Conservation (phyloP, 371 early-diverging fungal species). For the Haplosporangium sp. region DNA sequence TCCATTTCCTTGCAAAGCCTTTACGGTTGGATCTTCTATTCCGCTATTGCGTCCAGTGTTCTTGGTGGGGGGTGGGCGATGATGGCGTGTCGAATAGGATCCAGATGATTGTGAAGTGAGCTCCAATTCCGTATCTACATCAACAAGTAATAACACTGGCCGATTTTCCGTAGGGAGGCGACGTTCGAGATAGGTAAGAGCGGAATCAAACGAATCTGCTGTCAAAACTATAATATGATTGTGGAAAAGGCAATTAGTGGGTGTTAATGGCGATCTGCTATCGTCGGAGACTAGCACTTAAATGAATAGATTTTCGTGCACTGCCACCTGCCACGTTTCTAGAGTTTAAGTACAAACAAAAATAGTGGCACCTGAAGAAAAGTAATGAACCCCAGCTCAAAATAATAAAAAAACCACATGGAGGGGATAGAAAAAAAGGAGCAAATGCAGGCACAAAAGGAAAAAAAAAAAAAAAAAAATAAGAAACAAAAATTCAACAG, state of each 20-base stretch:
- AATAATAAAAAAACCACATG: conserved; percentile 17
- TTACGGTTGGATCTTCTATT: conserved; percentile 8
- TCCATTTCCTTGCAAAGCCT: conserved; percentile 14
- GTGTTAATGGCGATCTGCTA: neutral
- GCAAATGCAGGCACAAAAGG: conserved; percentile 26
- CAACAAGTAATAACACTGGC: conserved; percentile 46
- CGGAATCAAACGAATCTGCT: conserved; percentile 26
- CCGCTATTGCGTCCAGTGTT: conserved; percentile 15
- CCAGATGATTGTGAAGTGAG: conserved; percentile 21
- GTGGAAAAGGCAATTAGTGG: neutral
- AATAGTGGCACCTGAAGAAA: neutral
- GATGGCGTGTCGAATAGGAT: conserved; percentile 20
- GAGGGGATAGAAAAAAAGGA: conserved; percentile 2
- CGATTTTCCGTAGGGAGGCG: conserved; percentile 33
- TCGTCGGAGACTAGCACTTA: neutral
- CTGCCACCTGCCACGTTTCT: conserved; percentile 19
- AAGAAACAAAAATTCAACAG: neutral
- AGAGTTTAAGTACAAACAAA: neutral
- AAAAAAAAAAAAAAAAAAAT: too few relatives aligned
- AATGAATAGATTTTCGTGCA: neutral
- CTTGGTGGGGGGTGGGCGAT: conserved; percentile 9
- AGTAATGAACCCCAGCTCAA: neutral
- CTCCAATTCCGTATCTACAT: conserved; percentile 36
- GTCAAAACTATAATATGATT: conserved; percentile 25
- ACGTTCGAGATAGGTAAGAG: conserved; percentile 27